Conservation (phyloP, 805 yeast species). For the Ogataea zsoltii region DNA sequence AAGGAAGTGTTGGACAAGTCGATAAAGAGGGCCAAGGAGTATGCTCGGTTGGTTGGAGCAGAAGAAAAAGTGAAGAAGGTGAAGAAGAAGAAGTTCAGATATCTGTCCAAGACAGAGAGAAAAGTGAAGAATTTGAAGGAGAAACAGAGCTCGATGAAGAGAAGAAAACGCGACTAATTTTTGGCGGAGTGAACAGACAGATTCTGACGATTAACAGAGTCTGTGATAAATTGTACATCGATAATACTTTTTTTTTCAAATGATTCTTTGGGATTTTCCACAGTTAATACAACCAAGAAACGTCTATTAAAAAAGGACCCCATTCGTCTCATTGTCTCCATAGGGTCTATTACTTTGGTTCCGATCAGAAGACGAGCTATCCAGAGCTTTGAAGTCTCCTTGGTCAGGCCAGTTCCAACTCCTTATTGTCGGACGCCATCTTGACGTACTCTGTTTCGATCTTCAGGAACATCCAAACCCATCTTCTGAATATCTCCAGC, state of each 20-base stretch:
- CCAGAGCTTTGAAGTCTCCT: too few relatives aligned
- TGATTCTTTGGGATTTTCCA: too few relatives aligned
- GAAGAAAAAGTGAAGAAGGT: slow-evolving; percentile 35
- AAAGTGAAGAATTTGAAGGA: slow-evolving; percentile 48
- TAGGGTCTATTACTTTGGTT: too few relatives aligned
- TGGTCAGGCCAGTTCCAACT: too few relatives aligned
- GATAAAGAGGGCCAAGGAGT: slow-evolving; percentile 76
- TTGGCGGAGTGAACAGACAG: slow-evolving; percentile 4
- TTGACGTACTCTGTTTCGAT: slow-evolving; percentile 70
- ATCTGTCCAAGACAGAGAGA: slow-evolving; percentile 80
- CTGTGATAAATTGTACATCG: too few relatives aligned
- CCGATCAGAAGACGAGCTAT: too few relatives aligned
- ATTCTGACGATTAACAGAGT: too few relatives aligned
- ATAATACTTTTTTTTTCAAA: too few relatives aligned
- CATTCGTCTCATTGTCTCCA: too few relatives aligned
- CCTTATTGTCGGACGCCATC: slow-evolving; percentile 15
- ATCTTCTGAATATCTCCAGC: slow-evolving; percentile 78
- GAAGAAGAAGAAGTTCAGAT: slow-evolving; percentile 83
- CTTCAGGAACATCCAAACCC: slow-evolving; percentile 86
- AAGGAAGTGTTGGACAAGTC: slow-evolving; percentile 72
- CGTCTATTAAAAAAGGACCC: too few relatives aligned
- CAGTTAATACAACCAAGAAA: too few relatives aligned
- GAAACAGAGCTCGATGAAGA: slow-evolving; percentile 36
- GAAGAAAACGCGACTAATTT: slow-evolving; percentile 25
- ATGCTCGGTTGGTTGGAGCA: slow-evolving; percentile 68